These are phyloP conservation scores for Kodamaea ohmeri DNA, from an alignment of 1,139 yeast genomes.

Conservation along the genomic window DNA sequence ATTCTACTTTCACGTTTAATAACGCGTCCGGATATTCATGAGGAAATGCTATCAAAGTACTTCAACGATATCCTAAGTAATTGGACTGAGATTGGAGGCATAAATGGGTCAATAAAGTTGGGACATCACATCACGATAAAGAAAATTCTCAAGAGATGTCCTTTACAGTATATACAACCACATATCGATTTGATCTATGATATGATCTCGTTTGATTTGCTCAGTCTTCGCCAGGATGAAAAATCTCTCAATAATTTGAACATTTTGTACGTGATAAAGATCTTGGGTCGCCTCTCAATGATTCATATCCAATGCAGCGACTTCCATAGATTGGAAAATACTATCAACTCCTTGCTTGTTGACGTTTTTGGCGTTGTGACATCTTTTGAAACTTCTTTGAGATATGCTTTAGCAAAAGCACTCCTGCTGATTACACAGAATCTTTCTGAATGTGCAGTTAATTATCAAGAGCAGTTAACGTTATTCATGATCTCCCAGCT, in stretches of 20 bases:
- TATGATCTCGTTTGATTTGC: constrained; percentile 15
- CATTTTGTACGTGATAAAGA: constrained; percentile 33
- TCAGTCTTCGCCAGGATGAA: constrained; percentile 12
- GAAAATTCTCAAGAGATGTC: constrained; percentile 31
- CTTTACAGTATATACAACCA: constrained; percentile 8
- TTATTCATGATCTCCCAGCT: constrained; percentile 27
- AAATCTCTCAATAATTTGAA: constrained; percentile 22
- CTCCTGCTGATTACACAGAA: constrained; percentile 24
- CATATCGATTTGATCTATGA: constrained; percentile 17
- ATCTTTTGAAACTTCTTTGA: constrained; percentile 31
- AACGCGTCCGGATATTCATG: constrained; percentile 28
- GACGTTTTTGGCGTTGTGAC: constrained; percentile 27
- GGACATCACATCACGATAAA: constrained; percentile 41
- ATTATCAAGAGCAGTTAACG: constrained; percentile 36
- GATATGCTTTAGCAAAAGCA: constrained; percentile 40
- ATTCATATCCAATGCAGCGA: constrained; percentile 16
- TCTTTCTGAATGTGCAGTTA: constrained; percentile 18
- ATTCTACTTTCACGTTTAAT: constrained; percentile 36
- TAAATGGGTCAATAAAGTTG: constrained; percentile 22
- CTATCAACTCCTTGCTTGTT: constrained; percentile 31
- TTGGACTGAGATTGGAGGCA: constrained; percentile 18
- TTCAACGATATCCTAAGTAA: constrained; percentile 15
- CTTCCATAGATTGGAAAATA: constrained; percentile 21
- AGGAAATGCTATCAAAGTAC: constrained; percentile 21
- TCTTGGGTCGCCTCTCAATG: constrained; percentile 31